phyloP scores from a whole-genome alignment of 108 stramenopile species.

The Halocafeteria seosinensis region DNA sequence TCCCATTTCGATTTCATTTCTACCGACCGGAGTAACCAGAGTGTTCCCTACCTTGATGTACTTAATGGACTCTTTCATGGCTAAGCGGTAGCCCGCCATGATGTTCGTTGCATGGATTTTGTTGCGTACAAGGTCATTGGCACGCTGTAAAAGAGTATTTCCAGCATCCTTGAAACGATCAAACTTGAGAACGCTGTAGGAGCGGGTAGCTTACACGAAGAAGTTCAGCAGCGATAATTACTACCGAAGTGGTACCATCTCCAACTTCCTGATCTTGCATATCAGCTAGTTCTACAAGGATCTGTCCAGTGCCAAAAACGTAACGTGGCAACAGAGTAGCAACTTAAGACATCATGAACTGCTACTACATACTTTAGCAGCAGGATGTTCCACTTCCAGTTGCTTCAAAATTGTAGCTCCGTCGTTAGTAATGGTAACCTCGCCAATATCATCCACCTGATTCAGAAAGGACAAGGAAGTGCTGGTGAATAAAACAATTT shows the following conservation, averaged over 20 bases:
- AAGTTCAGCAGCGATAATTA: constrained; percentile 86
- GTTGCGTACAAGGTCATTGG: constrained; percentile 64
- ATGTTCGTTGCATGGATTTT: constrained; percentile 92
- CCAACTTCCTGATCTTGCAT: constrained; percentile 97
- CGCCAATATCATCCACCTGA: constrained; percentile 74
- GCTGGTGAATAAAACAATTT: not conserved
- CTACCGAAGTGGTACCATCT: constrained; percentile 94
- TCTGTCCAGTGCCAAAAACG: not conserved
- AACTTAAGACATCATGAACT: too few relatives aligned
- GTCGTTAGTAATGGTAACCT: constrained; percentile 98
- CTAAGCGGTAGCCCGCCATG: constrained; percentile 79
- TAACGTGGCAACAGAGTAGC: too few relatives aligned
- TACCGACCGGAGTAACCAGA: too few relatives aligned
- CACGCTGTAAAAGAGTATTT: constrained; percentile 46
- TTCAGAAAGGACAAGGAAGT: not conserved
- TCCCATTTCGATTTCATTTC: too few relatives aligned
- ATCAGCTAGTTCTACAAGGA: constrained; percentile 89
- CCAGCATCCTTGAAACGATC: too few relatives aligned
- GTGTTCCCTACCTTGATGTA: constrained; percentile 82
- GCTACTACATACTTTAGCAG: constrained; percentile 67
- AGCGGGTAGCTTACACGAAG: constrained; percentile 32
- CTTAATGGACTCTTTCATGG: constrained; percentile 81
- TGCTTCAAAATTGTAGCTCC: constrained; percentile 94
- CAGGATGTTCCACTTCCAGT: constrained; percentile 95
- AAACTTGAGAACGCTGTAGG: too few relatives aligned